phyloP scores from a whole-genome alignment of 2,329 filamentous ascomycete genomes.

The Corinectria fuckeliana region DNA sequence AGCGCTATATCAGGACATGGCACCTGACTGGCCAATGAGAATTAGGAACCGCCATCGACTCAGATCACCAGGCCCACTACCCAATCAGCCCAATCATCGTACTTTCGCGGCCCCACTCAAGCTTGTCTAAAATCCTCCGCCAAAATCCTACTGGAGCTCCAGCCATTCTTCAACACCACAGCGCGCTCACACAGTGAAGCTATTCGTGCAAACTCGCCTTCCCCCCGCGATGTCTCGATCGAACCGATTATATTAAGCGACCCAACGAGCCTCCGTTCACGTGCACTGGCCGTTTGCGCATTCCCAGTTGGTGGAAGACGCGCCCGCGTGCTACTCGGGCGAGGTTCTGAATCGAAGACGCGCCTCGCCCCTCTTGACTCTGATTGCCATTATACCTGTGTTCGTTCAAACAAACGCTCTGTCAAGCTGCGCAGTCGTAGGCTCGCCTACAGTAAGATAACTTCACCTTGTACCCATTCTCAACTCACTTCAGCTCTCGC shows the following conservation, averaged over 20 bases:
- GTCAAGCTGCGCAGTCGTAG: not conserved
- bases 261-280: not conserved
- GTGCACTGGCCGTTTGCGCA: not conserved
- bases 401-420: not conserved
- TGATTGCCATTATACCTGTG: not conserved
- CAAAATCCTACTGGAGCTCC: constrained; percentile 2
- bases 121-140: constrained; percentile 6
- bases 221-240: constrained; percentile 8
- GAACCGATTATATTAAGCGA: not conserved
- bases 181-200: constrained; percentile 9
- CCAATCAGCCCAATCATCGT: constrained; percentile 1
- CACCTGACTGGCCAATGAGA: not conserved
- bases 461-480: not conserved
- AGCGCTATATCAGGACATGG: not conserved
- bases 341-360: not conserved
- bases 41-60: not conserved
- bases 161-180: constrained; percentile 18
- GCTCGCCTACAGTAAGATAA: constrained; percentile 9
- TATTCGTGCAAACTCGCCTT: not conserved
- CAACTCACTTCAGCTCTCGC: not conserved
- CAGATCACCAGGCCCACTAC: not conserved
- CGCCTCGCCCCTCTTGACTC: constrained; percentile 8
- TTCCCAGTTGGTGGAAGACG: not conserved
- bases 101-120: constrained; percentile 3
- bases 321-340: not conserved